Percentiles rank a stretch among this genome's conserved stretches.
phyloP scores from a whole-genome alignment of 345 rosid genomes.

The Moringa oleifera region DNA sequence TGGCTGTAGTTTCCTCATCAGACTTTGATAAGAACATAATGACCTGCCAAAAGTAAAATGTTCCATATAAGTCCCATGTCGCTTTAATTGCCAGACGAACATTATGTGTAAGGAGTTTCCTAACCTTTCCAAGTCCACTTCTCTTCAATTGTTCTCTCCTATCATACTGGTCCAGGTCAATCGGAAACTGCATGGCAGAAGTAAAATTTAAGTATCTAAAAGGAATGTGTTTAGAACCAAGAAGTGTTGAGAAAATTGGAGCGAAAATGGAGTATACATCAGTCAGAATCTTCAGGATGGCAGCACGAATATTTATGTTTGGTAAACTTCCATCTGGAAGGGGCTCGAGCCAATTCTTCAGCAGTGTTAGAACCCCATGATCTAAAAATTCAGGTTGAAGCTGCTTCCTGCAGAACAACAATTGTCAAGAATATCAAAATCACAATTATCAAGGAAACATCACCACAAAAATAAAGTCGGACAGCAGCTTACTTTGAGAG shows the following conservation, averaged over 20 bases:
- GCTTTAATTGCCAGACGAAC: neutral
- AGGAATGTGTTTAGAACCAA: slow-evolving; percentile 7
- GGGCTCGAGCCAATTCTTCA: slow-evolving; percentile 98
- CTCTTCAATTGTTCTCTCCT: slow-evolving; percentile 88
- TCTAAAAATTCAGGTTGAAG: slow-evolving; percentile 94
- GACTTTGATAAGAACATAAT: slow-evolving; percentile 97
- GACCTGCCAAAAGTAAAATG: slow-evolving; percentile 45
- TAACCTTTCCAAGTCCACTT: slow-evolving; percentile 98
- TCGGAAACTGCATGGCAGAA: slow-evolving; percentile 61
- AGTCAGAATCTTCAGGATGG: slow-evolving; percentile 65
- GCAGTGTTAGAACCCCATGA: slow-evolving; percentile 82
- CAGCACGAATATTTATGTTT: slow-evolving; percentile 88
- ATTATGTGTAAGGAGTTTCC: slow-evolving; percentile 2
- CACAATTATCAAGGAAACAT: neutral
- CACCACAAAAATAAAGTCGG: neutral
- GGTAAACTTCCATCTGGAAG: slow-evolving; percentile 99
- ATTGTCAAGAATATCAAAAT: slow-evolving; percentile 3
- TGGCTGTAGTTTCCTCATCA: slow-evolving; percentile 90
- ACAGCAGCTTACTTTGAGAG: slow-evolving; percentile 74
- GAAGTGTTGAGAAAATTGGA: neutral
- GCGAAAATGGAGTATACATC: slow-evolving; percentile 45
- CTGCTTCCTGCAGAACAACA: slow-evolving; percentile 63
- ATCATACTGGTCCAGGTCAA: slow-evolving; percentile 93
- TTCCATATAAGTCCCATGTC: slow-evolving; percentile 10
- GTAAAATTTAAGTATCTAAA: slow-evolving; percentile 15